A percentile compares a stretch with the other conserved stretches of the same genome.
Conservation (phyloP, 768 basidiomycete species). For the Lactarius quietus region DNA sequence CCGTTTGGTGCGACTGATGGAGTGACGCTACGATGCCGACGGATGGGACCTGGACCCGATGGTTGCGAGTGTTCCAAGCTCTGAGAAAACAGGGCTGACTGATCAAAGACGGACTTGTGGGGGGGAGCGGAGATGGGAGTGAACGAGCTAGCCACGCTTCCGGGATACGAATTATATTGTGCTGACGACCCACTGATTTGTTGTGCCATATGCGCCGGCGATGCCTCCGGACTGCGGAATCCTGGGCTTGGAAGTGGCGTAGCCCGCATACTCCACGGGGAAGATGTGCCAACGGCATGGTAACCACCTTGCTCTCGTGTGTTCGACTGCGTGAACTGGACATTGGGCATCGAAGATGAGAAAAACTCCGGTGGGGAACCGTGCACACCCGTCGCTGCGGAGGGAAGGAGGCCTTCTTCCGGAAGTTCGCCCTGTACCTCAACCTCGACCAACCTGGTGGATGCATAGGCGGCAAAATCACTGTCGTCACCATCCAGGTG, state of each 20-base stretch:
- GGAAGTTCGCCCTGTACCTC: constrained; percentile 25
- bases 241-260: constrained; percentile 20
- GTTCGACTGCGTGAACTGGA: constrained; percentile 20
- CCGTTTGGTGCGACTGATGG: constrained; percentile 56
- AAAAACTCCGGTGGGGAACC: constrained; percentile 5
- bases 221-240: constrained; percentile 22
- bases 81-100: constrained; percentile 48
- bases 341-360: constrained; percentile 15
- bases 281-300: constrained; percentile 16
- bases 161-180: constrained; percentile 14
- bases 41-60: constrained; percentile 53
- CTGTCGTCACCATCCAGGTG: constrained; percentile 34
- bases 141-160: constrained; percentile 34
- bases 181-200: constrained; percentile 20
- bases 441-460: constrained; percentile 30
- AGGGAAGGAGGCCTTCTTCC: constrained; percentile 22
- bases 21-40: constrained; percentile 75
- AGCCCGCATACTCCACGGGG: constrained; percentile 16
- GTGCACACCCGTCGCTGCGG: constrained; percentile 1
- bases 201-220: constrained; percentile 20
- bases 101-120: constrained; percentile 65
- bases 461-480: constrained; percentile 20
- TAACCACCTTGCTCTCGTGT: constrained; percentile 19
- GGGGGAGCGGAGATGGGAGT: constrained; percentile 64
- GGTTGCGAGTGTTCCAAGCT: constrained; percentile 33